These are phyloP conservation scores for Penicillium coprophilum DNA, from an alignment of 495 filamentous ascomycete species.

Conservation along the genomic window DNA sequence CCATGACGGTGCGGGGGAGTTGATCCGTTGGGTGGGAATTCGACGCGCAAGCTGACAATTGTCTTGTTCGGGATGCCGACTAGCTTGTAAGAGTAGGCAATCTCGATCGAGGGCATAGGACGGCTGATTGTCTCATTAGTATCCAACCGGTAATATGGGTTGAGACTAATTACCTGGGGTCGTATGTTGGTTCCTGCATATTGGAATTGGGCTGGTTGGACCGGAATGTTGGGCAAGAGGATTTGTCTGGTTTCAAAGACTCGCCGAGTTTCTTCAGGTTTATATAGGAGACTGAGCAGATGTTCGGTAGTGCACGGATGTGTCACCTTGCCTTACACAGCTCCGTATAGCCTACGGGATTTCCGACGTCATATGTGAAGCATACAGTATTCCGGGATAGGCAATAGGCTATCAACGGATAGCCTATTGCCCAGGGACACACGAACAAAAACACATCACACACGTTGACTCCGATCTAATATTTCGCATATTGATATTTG, in stretches of 20 bases:
- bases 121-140: constrained; percentile 12
- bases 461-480: background rate
- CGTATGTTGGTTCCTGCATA: constrained; percentile 26
- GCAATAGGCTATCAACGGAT: constrained; percentile 20
- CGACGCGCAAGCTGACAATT: constrained; percentile 34
- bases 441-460: background rate
- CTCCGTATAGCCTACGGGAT: constrained; percentile 8
- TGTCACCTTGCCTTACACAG: background rate
- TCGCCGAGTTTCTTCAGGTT: background rate
- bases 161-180: constrained; percentile 12
- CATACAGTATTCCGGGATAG: constrained; percentile 10
- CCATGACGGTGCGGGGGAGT: constrained; percentile 46
- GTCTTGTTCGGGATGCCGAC: constrained; percentile 34
- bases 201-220: background rate
- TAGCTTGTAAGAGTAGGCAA: constrained; percentile 34
- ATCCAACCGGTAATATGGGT: background rate
- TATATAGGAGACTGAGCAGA: background rate
- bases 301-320: background rate
- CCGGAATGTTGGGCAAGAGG: background rate
- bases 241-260: background rate
- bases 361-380: background rate
- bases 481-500: background rate
- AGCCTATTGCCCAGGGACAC: background rate
- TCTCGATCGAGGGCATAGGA: constrained; percentile 29
- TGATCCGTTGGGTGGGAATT: constrained; percentile 38